Evolutionary conservation across 805 yeast species (phyloP), one percentile per base, ranked within the genome.

Genomic region (Debaryomyces tyrocola): DNA sequence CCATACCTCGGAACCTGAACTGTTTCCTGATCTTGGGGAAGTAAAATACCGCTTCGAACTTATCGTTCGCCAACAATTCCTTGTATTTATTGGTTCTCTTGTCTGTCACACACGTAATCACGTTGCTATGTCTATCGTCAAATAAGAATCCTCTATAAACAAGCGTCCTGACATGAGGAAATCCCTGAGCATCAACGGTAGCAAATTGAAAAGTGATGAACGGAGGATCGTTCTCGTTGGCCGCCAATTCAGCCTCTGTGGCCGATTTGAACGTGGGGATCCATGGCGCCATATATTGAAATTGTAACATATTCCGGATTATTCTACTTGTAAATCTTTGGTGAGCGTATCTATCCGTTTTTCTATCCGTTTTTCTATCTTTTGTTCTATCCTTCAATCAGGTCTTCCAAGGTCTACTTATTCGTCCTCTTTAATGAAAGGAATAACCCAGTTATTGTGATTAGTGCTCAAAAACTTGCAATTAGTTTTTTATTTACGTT

Each of bases 81-180:
- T 66, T 64, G 56, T 74, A 76, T 63, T 89, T 89, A 41, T 70
- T 69, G 73, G 84, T 82, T 63, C 96, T 70, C 57, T 75, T 73
- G 63, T 89, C 96, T 1, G 94, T 84, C 37, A 85, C 78, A 55
- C 85, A 82, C 0, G 87, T 75, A 43, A 88, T 62, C 10, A 85
- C 79, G 57, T 86, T 88, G 20, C 85, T 83, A 46, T 78, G 73
- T 51, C 75, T 76, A 58, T 87, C 88, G 57, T 80, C 75, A 59
- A 88, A 89, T 41, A 89, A 67, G 64, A 87, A 89, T 7, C 90
- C 94, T 41, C 96, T 74, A 53, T 73, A 80, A 4, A 87, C 80
- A 49, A 88, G 79, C 0, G 94, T 84, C 53, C 96, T 69, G 41
- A 82, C 84, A 43, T 73, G 75, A 3, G 96, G 96, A 41, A 58